A percentile compares a stretch with the other conserved stretches of the same genome.
Conservation (phyloP, 805 yeast genomes). For the Kluyveromyces nonfermentans region DNA sequence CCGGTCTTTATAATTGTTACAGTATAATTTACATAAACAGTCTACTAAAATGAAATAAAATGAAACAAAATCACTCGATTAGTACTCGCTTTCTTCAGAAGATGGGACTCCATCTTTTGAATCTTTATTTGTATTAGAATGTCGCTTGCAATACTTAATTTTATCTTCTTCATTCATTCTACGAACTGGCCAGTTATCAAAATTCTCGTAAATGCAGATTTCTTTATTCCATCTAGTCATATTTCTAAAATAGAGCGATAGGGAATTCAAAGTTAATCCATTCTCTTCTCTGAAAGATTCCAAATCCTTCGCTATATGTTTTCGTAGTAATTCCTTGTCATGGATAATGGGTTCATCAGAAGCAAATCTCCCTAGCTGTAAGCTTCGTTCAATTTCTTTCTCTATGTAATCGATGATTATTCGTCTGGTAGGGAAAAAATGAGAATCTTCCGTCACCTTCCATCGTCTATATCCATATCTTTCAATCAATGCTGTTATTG, state of each 20-base stretch:
- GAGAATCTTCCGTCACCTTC: conserved; percentile 32
- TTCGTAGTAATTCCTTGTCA: conserved; percentile 26
- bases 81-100: conserved; percentile 4
- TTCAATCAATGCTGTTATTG: conserved; percentile 26
- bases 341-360: conserved; percentile 14
- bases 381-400: conserved; percentile 27
- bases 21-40: not conserved
- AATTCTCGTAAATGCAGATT: conserved; percentile 26
- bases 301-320: conserved; percentile 26
- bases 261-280: conserved; percentile 26
- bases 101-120: not conserved
- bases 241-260: conserved; percentile 27
- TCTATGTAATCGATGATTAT: conserved; percentile 32
- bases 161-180: conserved; percentile 26
- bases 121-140: conserved; percentile 8
- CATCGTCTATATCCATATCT: conserved; percentile 30
- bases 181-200: conserved; percentile 24
- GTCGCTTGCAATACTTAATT: conserved; percentile 25
- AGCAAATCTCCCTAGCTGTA: conserved; percentile 24
- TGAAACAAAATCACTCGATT: not conserved
- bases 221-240: conserved; percentile 22
- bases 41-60: not conserved
- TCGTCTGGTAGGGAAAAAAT: conserved; percentile 31
- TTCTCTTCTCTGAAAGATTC: conserved; percentile 29
- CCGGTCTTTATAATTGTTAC: not conserved